Evolutionary conservation across 106 monocot genomes (phyloP).

Genomic region (Hemerocallis citrina): DNA sequence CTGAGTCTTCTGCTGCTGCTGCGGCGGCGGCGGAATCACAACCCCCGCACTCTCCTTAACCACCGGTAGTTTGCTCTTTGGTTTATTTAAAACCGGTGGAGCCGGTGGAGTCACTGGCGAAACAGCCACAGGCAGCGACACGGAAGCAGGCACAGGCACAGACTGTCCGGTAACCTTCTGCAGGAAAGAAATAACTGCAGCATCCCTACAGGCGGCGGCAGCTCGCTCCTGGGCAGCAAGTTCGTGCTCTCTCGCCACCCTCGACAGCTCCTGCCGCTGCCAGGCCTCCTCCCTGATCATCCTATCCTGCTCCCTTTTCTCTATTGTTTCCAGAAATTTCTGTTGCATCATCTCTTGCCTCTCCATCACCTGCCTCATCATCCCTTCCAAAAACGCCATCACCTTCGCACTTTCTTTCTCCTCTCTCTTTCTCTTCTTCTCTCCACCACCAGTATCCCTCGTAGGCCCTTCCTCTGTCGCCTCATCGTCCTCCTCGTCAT

Average conservation of each 20-base stretch:
- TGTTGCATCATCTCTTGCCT: slow-evolving; percentile 73
- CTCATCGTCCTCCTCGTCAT: slow-evolving; percentile 29
- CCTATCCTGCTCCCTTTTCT: slow-evolving; percentile 63
- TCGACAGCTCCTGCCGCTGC: slow-evolving; percentile 66
- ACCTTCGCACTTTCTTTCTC: slow-evolving; percentile 21
- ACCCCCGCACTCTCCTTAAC: background rate
- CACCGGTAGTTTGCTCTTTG: no score
- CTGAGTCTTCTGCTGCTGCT: no score
- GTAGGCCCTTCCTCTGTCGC: slow-evolving; percentile 1
- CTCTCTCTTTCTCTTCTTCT: slow-evolving; percentile 10
- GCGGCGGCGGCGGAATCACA: background rate
- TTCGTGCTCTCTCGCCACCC: slow-evolving; percentile 54
- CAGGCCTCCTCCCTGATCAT: slow-evolving; percentile 75
- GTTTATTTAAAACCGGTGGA: background rate
- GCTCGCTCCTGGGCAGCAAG: slow-evolving; percentile 52
- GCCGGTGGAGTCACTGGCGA: background rate
- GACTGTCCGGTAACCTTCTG: slow-evolving; percentile 57
- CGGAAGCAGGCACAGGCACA: slow-evolving; percentile 13
- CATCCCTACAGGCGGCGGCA: slow-evolving; percentile 43
- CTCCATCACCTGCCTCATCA: slow-evolving; percentile 73
- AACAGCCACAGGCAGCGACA: slow-evolving; percentile 1
- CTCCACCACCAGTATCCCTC: background rate
- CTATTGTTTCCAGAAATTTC: slow-evolving; percentile 58
- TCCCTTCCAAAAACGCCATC: slow-evolving; percentile 53
- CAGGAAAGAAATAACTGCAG: slow-evolving; percentile 52